Conservation (phyloP, 345 rosid species). For the Cardiospermum halicacabum region DNA sequence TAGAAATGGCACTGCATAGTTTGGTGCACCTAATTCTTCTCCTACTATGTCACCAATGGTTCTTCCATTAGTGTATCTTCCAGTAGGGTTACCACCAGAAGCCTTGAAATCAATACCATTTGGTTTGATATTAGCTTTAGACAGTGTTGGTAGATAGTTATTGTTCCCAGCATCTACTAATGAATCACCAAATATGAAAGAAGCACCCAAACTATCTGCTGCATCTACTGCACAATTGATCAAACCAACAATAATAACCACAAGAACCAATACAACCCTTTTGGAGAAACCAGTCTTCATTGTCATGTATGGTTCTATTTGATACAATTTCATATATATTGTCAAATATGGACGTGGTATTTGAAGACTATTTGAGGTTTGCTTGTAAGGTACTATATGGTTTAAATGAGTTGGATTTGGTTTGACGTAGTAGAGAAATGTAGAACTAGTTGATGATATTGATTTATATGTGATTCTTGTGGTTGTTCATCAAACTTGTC, state of each 20-base stretch:
- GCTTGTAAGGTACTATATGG: slow-evolving; percentile 36
- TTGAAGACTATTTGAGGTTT: too few species aligned
- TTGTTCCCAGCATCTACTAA: slow-evolving; percentile 88
- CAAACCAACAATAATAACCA: slow-evolving; percentile 5
- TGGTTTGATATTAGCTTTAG: slow-evolving; percentile 74
- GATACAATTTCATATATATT: too few species aligned
- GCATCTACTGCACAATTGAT: slow-evolving; percentile 13
- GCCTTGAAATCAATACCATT: slow-evolving; percentile 82
- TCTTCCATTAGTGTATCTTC: slow-evolving; percentile 81
- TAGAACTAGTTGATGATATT: background rate
- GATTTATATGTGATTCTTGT: background rate
- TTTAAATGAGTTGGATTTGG: slow-evolving; percentile 37
- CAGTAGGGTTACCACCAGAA: slow-evolving; percentile 80
- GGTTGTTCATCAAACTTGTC: slow-evolving; percentile 43
- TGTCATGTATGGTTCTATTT: slow-evolving; percentile 15
- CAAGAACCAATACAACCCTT: slow-evolving; percentile 14
- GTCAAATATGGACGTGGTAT: too few species aligned
- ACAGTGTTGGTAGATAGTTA: slow-evolving; percentile 67
- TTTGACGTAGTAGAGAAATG: slow-evolving; percentile 23
- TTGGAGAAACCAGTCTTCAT: background rate
- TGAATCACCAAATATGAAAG: slow-evolving; percentile 85
- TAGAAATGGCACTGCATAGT: slow-evolving; percentile 66
- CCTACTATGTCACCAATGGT: slow-evolving; percentile 89
- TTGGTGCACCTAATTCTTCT: slow-evolving; percentile 67
- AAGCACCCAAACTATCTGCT: slow-evolving; percentile 43